These are phyloP conservation scores for Ustilago esculenta DNA, from an alignment of 1,284 basidiomycete species.

Conservation along the genomic window DNA sequence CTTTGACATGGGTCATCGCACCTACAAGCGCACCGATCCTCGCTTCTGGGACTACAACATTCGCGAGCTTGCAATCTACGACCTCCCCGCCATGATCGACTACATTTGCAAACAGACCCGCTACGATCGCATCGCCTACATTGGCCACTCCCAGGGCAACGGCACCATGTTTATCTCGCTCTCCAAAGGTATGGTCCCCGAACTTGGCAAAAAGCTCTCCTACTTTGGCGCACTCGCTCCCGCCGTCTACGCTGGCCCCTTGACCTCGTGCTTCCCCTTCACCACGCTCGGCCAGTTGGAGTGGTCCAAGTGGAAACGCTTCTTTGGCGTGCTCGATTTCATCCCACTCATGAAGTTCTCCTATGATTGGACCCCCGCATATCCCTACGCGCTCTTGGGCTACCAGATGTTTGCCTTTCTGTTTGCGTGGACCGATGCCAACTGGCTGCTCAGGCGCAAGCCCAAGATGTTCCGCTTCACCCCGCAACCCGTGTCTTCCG, in stretches of 20 bases:
- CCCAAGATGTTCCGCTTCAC: constrained; percentile 76
- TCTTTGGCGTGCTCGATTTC: constrained; percentile 75
- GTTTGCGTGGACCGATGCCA: constrained; percentile 74
- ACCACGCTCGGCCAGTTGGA: constrained; percentile 64
- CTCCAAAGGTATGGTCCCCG: constrained; percentile 72
- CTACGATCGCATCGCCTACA: constrained; percentile 72
- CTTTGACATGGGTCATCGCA: constrained; percentile 74
- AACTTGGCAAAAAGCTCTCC: constrained; percentile 72
- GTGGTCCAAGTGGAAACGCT: constrained; percentile 72
- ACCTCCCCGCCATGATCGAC: constrained; percentile 73
- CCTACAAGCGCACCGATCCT: constrained; percentile 71
- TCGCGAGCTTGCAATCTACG: constrained; percentile 73
- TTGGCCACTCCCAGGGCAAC: constrained; percentile 74
- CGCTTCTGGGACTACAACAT: constrained; percentile 77
- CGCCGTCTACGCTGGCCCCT: constrained; percentile 73
- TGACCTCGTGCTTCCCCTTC: constrained; percentile 74
- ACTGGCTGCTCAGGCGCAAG: constrained; percentile 72
- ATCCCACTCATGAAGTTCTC: constrained; percentile 73
- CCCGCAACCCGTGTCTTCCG: constrained; percentile 73
- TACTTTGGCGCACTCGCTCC: constrained; percentile 74
- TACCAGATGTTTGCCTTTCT: constrained; percentile 74
- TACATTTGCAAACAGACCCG: constrained; percentile 72
- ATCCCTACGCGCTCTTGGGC: constrained; percentile 67
- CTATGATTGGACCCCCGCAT: constrained; percentile 73
- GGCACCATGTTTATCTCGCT: constrained; percentile 67